phyloP scores from a whole-genome alignment of 768 basidiomycete genomes.

The Tubosaeta brunneosetosa region DNA sequence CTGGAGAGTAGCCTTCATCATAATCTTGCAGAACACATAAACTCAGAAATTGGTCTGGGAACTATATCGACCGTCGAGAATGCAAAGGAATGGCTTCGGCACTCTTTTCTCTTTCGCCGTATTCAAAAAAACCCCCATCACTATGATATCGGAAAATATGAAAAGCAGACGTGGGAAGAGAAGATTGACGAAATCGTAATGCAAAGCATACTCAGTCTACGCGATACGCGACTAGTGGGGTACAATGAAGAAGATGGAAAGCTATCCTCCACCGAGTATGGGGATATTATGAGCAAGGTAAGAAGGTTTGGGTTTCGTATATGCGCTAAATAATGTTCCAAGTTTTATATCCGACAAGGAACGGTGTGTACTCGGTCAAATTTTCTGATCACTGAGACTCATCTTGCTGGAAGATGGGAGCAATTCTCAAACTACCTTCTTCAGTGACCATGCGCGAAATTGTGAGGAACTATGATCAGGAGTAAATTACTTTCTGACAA shows the following conservation, averaged over 20 bases:
- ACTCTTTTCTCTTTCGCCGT: conserved; percentile 83
- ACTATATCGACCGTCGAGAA: conserved; percentile 68
- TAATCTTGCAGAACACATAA: conserved; percentile 86
- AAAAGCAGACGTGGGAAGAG: conserved; percentile 62
- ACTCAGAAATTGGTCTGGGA: conserved; percentile 85
- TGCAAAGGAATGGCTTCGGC: conserved; percentile 79
- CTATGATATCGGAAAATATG: conserved; percentile 61
- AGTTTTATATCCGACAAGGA: conserved; percentile 73
- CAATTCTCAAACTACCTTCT: conserved; percentile 56
- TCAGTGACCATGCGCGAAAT: conserved; percentile 59
- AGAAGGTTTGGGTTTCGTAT: conserved; percentile 8
- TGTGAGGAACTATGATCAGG: conserved; percentile 38
- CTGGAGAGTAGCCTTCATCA: conserved; percentile 84
- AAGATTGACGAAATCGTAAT: conserved; percentile 70
- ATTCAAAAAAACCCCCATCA: conserved; percentile 78
- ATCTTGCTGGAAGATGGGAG: conserved; percentile 51
- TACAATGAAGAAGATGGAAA: conserved; percentile 38
- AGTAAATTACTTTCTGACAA: conserved; percentile 2
- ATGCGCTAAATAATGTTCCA: conserved; percentile 5
- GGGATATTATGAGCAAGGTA: conserved; percentile 87
- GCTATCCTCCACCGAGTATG: conserved; percentile 65
- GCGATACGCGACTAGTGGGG: conserved; percentile 56
- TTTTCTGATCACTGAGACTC: neutral
- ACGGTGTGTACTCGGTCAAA: conserved; percentile 42
- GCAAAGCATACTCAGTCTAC: conserved; percentile 57